These are phyloP conservation scores for Candida pseudoglaebosa DNA, from an alignment of 805 yeast species.

Conservation along the genomic window DNA sequence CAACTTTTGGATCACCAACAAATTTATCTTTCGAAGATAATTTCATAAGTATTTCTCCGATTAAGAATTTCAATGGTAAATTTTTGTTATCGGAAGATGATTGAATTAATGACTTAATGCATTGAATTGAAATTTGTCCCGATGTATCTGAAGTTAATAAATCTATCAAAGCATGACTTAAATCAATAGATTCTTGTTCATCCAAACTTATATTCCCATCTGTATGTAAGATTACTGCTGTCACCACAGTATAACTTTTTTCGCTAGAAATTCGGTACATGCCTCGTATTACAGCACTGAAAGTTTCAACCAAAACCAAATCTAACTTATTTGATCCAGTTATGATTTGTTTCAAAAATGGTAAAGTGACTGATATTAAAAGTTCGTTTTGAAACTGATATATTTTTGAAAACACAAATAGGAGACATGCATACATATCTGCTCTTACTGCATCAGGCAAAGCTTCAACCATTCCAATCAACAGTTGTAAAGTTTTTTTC, in stretches of 20 bases:
- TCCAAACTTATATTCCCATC: constrained; percentile 27
- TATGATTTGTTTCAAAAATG: constrained; percentile 33
- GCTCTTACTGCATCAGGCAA: constrained; percentile 66
- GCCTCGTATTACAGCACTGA: constrained; percentile 21
- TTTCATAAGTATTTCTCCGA: constrained; percentile 41
- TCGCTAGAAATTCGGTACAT: constrained; percentile 14
- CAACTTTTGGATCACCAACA: constrained; percentile 22
- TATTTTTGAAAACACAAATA: constrained; percentile 58
- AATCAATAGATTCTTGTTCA: constrained; percentile 17
- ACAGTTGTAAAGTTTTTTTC: constrained; percentile 45
- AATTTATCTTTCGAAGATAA: constrained; percentile 15
- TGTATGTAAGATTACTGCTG: constrained; percentile 32
- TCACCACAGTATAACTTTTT: constrained; percentile 26
- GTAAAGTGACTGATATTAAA: constrained; percentile 47
- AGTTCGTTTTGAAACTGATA: constrained; percentile 41
- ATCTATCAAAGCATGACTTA: constrained; percentile 22
- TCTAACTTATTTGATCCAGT: constrained; percentile 19
- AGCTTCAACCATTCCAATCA: constrained; percentile 58
- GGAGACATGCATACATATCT: constrained; percentile 69
- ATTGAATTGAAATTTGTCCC: constrained; percentile 43
- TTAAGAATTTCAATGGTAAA: constrained; percentile 39
- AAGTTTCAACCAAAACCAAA: constrained; percentile 20
- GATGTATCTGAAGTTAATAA: constrained; percentile 19
- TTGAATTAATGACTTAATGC: constrained; percentile 55
- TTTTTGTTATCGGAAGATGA: constrained; percentile 22